Conservation (phyloP, 768 basidiomycete species). For the Nidularia sp. region DNA sequence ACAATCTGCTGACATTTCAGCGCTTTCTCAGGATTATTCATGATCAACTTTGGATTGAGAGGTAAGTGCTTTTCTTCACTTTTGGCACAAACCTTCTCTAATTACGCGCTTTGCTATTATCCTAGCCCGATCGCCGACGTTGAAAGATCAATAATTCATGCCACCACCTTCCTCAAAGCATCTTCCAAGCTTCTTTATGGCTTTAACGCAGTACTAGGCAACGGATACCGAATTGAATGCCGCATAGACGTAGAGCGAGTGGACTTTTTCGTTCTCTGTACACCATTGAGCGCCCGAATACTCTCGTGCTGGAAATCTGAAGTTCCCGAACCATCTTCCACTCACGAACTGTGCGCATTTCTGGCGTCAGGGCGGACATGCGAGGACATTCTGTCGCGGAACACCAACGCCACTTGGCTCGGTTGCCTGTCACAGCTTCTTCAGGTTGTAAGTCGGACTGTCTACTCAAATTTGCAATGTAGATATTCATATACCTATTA, state of each 20-base stretch:
- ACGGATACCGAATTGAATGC: conserved; percentile 3
- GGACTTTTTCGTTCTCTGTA: conserved; percentile 1
- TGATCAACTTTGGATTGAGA: no score
- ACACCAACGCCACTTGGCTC: background rate
- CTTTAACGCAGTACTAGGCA: conserved; percentile 5
- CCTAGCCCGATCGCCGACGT: no score
- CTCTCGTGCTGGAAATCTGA: background rate
- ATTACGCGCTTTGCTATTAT: no score
- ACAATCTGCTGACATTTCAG: no score
- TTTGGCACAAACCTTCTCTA: no score
- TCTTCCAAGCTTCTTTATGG: conserved; percentile 1
- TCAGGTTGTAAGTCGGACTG: background rate
- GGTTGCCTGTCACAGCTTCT: background rate
- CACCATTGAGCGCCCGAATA: background rate
- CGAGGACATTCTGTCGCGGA: background rate
- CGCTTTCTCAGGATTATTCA: no score
- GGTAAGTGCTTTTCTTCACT: no score
- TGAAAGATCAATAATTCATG: no score
- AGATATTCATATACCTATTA: no score
- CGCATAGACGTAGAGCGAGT: conserved; percentile 1
- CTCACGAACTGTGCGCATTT: background rate
- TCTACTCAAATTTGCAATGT: background rate
- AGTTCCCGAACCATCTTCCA: background rate
- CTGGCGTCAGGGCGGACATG: no score
- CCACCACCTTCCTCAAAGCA: no score